Conservation (phyloP, 306 rosid species). For the Sphenostylis stenocarpa region DNA sequence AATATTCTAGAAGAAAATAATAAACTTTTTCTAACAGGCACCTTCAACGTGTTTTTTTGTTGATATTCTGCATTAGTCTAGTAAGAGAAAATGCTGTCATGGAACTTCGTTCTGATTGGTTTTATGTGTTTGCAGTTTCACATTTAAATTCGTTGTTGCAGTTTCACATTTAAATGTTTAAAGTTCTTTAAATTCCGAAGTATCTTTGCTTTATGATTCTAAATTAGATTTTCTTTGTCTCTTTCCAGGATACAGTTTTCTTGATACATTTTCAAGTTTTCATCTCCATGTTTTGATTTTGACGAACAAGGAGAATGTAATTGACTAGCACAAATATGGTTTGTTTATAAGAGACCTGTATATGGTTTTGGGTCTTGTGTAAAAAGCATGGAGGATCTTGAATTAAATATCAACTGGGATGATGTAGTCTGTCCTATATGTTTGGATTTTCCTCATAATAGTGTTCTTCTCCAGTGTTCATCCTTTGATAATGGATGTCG, state of each 20-base stretch:
- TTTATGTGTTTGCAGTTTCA: background rate
- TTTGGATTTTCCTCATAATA: conserved; percentile 90
- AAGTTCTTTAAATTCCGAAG: background rate
- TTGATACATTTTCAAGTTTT: conserved; percentile 18
- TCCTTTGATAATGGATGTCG: conserved; percentile 81
- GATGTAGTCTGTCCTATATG: conserved; percentile 83
- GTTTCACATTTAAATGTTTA: background rate
- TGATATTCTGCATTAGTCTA: background rate
- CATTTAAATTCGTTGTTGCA: background rate
- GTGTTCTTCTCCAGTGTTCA: conserved; percentile 90
- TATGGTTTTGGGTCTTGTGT: background rate
- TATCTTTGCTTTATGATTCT: background rate
- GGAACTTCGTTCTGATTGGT: background rate
- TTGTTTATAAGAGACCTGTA: conserved; percentile 6
- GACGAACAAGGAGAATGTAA: conserved; percentile 18
- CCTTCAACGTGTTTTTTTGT: background rate
- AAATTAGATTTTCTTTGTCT: background rate
- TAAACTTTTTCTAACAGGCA: background rate
- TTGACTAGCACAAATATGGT: background rate
- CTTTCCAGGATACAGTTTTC: conserved; percentile 9
- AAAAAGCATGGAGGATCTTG: conserved; percentile 46
- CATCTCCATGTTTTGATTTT: conserved; percentile 2
- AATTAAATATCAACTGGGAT: conserved; percentile 65
- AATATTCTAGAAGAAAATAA: too few relatives aligned
- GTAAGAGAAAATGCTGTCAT: background rate